Evolutionary conservation across 805 yeast genomes (phyloP).

Genomic region (Yarrowia sp.): DNA sequence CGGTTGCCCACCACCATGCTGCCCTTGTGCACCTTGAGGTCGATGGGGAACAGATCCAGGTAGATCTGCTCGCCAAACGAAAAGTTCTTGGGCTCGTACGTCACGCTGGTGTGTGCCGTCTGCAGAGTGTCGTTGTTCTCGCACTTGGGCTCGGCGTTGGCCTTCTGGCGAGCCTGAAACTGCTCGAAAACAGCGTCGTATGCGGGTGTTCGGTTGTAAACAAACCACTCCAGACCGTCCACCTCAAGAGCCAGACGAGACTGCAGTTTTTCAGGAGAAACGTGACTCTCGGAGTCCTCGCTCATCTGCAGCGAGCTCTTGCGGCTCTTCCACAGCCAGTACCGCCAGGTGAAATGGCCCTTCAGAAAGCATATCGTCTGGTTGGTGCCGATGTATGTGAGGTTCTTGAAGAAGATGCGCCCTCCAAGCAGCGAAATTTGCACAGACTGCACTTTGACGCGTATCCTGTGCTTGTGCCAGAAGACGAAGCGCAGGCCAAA

Average conservation of each 20-base stretch:
- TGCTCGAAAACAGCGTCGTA: conserved; percentile 57
- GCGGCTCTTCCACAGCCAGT: conserved; percentile 65
- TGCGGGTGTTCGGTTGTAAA: conserved; percentile 76
- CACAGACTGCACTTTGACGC: conserved; percentile 67
- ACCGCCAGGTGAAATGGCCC: conserved; percentile 83
- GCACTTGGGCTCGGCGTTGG: neutral
- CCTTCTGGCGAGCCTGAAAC: neutral
- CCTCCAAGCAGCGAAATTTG: conserved; percentile 82
- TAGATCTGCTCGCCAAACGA: conserved; percentile 31
- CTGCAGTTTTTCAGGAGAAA: conserved; percentile 28
- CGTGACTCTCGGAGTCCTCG: conserved; percentile 30
- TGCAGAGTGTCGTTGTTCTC: conserved; percentile 10
- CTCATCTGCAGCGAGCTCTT: conserved; percentile 35
- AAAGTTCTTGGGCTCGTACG: conserved; percentile 26
- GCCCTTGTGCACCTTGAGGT: conserved; percentile 58
- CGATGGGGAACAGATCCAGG: conserved; percentile 55
- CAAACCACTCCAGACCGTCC: conserved; percentile 79
- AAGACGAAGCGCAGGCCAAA: conserved; percentile 50
- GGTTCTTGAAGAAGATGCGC: conserved; percentile 69
- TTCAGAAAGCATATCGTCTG: conserved; percentile 67
- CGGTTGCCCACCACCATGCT: conserved; percentile 78
- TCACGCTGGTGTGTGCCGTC: neutral
- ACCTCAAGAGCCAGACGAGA: conserved; percentile 46
- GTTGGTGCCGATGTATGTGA: conserved; percentile 70
- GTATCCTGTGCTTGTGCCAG: conserved; percentile 62